A percentile compares a stretch with the other conserved stretches of the same genome.
Evolutionary conservation across 306 rosid genomes (phyloP).

Genomic region (Vigna trinervia): DNA sequence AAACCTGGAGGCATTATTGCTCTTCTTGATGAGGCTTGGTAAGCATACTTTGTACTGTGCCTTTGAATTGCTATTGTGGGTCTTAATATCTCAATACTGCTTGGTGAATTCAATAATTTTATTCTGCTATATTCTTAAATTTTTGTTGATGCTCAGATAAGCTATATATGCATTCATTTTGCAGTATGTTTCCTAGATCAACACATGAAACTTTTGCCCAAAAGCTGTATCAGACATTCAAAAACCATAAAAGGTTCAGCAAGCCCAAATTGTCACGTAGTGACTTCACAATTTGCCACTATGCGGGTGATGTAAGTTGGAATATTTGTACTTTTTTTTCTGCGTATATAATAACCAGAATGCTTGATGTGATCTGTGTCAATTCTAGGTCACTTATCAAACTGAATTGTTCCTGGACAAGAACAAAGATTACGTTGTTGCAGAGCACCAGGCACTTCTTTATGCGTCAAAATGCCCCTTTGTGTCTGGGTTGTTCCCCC

Average conservation of each 20-base stretch:
- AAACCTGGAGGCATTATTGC: conserved; percentile 99
- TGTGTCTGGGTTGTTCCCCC: conserved; percentile 77
- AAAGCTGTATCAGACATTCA: conserved; percentile 94
- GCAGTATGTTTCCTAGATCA: conserved; percentile 99
- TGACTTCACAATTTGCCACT: conserved; percentile 98
- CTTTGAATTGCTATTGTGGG: conserved; percentile 35
- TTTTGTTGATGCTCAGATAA: conserved; percentile 37
- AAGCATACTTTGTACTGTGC: conserved; percentile 44
- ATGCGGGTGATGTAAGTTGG: conserved; percentile 97
- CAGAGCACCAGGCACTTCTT: conserved; percentile 95
- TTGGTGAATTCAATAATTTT: conserved; percentile 38
- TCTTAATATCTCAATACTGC: conserved; percentile 30
- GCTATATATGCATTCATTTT: conserved; percentile 47
- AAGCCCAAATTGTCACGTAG: conserved; percentile 92
- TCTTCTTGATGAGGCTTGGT: conserved; percentile 99
- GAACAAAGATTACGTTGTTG: conserved; percentile 99
- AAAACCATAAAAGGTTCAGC: conserved; percentile 87
- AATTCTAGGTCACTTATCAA: conserved; percentile 93
- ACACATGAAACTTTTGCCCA: conserved; percentile 98
- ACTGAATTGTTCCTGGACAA: conserved; percentile 97
- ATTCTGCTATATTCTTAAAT: conserved; percentile 1
- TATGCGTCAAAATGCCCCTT: conserved; percentile 83
- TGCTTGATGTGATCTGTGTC: conserved; percentile 38
- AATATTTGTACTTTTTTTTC: conserved; percentile 15
- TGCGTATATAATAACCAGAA: conserved; percentile 21